Conservation (phyloP, 2,329 filamentous ascomycete species). For the Coniochaeta hoffmannii region DNA sequence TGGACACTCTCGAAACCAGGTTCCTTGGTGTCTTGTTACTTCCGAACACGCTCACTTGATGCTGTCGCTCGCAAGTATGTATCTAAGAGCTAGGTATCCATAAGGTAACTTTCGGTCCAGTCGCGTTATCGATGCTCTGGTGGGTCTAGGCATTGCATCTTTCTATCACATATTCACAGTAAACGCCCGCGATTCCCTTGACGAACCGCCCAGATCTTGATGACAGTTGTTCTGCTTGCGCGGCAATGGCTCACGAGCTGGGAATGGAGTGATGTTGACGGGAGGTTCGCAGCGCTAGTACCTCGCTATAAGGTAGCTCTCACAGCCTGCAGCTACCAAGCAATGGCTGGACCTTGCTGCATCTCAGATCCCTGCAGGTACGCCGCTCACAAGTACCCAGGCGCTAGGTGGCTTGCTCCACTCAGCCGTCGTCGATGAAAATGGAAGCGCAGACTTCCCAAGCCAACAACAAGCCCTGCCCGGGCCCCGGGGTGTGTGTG, state of each 20-base stretch:
- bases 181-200: no score
- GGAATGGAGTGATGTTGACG: conserved; percentile 1
- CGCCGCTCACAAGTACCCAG: neutral
- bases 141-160: no score
- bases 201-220: neutral
- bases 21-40: no score
- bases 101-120: no score
- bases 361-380: neutral
- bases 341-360: neutral
- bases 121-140: no score
- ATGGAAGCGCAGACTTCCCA: neutral
- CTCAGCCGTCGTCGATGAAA: neutral
- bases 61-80: no score
- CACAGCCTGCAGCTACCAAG: neutral
- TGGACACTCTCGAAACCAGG: no score
- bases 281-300: neutral
- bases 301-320: neutral
- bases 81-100: no score
- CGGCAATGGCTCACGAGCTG: neutral
- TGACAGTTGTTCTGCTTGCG: neutral
- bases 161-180: no score
- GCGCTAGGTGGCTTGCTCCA: conserved; percentile 1
- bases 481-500: neutral
- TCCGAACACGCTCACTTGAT: no score
- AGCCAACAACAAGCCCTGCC: neutral